Base-by-base conservation (phyloP, 495 filamentous ascomycete species). In the Aeminium ludgeri region DNA sequence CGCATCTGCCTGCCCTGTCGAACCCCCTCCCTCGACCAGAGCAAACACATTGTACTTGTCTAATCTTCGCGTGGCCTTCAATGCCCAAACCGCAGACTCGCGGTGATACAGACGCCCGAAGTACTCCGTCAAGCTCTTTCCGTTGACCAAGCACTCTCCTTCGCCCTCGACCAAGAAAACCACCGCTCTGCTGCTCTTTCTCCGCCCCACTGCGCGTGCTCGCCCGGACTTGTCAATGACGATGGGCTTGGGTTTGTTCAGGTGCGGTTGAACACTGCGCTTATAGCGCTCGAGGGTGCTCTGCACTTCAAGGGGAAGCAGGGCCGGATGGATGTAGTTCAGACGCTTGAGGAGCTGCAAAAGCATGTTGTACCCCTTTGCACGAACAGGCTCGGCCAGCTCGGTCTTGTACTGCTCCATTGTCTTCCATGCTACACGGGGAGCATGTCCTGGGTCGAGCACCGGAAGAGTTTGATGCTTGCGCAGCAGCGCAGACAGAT, bases 41-140 rank as follows among this genome's bases (percentile, higher is more conserved):
- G 76, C 83, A 79, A 80, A 99, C 10, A 93, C 82, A 56, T 99
- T 99, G 64, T 99, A 99, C 60, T 91, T 95, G 60, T 92, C 85
- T 43, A 92, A 56, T 40, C 89, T 67, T n/a, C 74, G 64, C 25
- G 86, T 87, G 34, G 72, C 70, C 46, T 84, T 78, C 51, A 96
- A 58, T 3, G 91, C 73, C 87, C 87, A 96, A 7, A 92, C 63
- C 0, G 81, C 89, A 52, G 84, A 95, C 63, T 96, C 91, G 18
- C 89, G 75, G 56, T 99, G 89, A 60, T 96, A 86, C 32, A 96
- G 60, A 19, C 89, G 71, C 20, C 76, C 78, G 58, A 99, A 99
- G 20, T 70, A 72, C 16, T 83, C 71, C 17, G 70, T 66, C 35
- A 99, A 60, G 10, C 66, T 72, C 64, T 82, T 86, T 17, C 85